Percentiles rank a stretch among this genome's conserved stretches.
These are phyloP conservation scores for Blastobotrys malaysiensis DNA, from an alignment of 1,139 yeast genomes.

Conservation along the genomic window DNA sequence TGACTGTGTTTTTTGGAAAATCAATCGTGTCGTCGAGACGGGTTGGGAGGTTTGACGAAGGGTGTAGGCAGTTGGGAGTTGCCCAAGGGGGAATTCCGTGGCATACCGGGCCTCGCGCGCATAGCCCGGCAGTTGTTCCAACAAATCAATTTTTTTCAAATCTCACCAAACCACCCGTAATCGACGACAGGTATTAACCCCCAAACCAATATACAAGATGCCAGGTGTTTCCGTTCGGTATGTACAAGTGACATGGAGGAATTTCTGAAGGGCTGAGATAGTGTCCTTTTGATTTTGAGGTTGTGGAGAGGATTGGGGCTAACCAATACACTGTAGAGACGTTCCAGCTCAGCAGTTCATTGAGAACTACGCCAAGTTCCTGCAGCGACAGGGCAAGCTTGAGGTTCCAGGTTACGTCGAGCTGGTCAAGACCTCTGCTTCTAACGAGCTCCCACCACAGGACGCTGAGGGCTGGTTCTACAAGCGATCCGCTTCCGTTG, in stretches of 20 bases:
- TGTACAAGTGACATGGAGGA: slow-evolving; percentile 37
- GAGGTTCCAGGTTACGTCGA: slow-evolving; percentile 99
- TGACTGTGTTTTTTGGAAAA: not conserved
- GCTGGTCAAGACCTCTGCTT: slow-evolving; percentile 98
- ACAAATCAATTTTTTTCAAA: not conserved
- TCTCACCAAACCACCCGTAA: slow-evolving; percentile 3
- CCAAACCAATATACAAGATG: slow-evolving; percentile 50
- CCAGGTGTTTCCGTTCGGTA: slow-evolving; percentile 99
- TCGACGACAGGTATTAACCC: slow-evolving; percentile 6
- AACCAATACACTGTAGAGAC: slow-evolving; percentile 45
- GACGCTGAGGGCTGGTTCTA: slow-evolving; percentile 99
- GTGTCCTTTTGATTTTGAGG: not conserved
- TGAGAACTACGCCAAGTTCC: slow-evolving; percentile 99
- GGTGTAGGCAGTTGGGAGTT: not conserved
- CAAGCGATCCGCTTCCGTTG: slow-evolving; percentile 99
- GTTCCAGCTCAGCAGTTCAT: slow-evolving; percentile 99
- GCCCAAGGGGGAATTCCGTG: not conserved
- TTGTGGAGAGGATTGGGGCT: not conserved
- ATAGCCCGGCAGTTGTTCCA: not conserved
- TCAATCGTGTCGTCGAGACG: not conserved
- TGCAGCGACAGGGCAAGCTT: slow-evolving; percentile 99
- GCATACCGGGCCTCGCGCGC: slow-evolving; percentile 1
- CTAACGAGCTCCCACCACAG: slow-evolving; percentile 99
- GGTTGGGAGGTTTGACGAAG: no score
- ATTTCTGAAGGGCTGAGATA: not conserved